phyloP scores from a whole-genome alignment of 805 yeast genomes.

The Hanseniaspora nectarophila region DNA sequence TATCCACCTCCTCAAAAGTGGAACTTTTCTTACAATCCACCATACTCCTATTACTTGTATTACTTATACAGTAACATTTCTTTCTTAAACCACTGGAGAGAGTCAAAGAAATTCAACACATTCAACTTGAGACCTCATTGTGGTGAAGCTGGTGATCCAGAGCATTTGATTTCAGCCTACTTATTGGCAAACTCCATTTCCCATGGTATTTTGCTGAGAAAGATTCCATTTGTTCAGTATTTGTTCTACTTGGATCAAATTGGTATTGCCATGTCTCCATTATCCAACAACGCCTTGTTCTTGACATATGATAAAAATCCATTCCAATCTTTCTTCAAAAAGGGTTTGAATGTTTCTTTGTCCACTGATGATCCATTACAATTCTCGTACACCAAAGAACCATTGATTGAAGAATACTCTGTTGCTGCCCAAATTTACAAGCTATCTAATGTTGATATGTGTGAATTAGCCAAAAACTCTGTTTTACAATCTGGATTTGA shows the following conservation, averaged over 20 bases:
- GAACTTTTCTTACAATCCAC: conserved; percentile 74
- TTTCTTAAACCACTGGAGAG: conserved; percentile 75
- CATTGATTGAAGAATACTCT: conserved; percentile 91
- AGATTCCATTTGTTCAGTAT: conserved; percentile 90
- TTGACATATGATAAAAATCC: conserved; percentile 96
- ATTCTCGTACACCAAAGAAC: conserved; percentile 93
- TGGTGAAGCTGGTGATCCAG: conserved; percentile 99
- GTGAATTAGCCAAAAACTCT: conserved; percentile 88
- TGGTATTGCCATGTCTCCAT: conserved; percentile 96
- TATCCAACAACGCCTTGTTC: conserved; percentile 91
- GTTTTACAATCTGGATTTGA: conserved; percentile 94
- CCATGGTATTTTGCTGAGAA: conserved; percentile 87
- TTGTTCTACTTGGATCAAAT: conserved; percentile 86
- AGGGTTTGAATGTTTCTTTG: conserved; percentile 86
- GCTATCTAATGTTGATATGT: conserved; percentile 88
- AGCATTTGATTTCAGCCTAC: conserved; percentile 83
- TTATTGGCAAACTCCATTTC: conserved; percentile 84
- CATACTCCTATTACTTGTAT: conserved; percentile 91
- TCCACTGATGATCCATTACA: conserved; percentile 97
- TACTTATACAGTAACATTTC: conserved; percentile 79
- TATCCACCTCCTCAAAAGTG: conserved; percentile 80
- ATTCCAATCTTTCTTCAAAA: conserved; percentile 75
- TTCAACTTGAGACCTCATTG: conserved; percentile 95
- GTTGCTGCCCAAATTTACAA: conserved; percentile 98
- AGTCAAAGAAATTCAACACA: conserved; percentile 64